Percentiles rank a stretch among this genome's conserved stretches.
These are phyloP conservation scores for Juncus inflexus DNA, from an alignment of 176 grass and related monocot genomes.

Conservation along the genomic window DNA sequence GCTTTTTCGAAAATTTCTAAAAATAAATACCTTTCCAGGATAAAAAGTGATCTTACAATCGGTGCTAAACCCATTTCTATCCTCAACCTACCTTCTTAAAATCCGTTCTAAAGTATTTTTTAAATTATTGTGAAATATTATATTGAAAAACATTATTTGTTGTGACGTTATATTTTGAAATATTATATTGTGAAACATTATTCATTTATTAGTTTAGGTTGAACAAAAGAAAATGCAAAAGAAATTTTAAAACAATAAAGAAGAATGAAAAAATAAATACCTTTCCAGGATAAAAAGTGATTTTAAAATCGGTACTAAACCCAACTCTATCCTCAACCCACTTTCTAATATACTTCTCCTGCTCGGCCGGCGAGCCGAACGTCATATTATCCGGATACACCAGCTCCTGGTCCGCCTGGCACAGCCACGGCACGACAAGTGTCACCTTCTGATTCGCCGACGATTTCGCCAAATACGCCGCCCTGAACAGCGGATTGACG, in stretches of 20 bases:
- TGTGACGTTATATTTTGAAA: no score
- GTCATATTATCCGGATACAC: constrained; percentile 88
- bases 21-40: constrained; percentile 73
- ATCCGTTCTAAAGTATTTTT: no score
- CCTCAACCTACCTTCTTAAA: constrained; percentile 82
- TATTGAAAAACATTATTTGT: no score
- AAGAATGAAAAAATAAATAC: constrained; percentile 29
- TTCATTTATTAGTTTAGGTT: no score
- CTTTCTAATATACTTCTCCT: constrained; percentile 72
- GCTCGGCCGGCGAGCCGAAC: constrained; percentile 75
- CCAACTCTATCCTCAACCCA: constrained; percentile 94
- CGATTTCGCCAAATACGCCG: constrained; percentile 83
- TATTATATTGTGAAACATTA: no score
- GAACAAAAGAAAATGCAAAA: no score
- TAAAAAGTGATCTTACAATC: constrained; percentile 93
- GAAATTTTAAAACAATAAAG: no score
- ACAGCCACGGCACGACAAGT: constrained; percentile 92
- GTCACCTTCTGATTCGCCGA: constrained; percentile 61
- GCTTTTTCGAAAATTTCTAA: constrained; percentile 10
- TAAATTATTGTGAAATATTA: no score
- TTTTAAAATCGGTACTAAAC: constrained; percentile 85
- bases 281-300: constrained; percentile 97
- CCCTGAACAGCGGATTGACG: constrained; percentile 93
- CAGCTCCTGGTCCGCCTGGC: constrained; percentile 77
- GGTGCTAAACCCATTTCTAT: constrained; percentile 80